Evolutionary conservation across 2,329 filamentous ascomycete species (phyloP).

Genomic region (Claviceps sorghi): DNA sequence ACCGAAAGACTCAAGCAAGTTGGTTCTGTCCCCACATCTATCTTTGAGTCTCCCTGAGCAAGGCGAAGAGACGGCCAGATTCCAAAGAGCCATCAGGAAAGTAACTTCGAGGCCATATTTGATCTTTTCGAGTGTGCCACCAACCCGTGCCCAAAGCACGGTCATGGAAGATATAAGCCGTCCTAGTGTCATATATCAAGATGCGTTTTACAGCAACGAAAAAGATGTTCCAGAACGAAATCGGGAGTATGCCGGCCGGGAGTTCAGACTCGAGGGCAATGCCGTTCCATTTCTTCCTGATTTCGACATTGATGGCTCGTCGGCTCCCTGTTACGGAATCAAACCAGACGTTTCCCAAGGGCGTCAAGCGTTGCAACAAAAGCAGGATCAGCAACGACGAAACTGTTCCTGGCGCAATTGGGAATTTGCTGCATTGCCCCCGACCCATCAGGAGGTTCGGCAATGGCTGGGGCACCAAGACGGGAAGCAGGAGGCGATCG

Average conservation of each 20-base stretch:
- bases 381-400: slow-evolving; percentile 31
- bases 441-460: slow-evolving; percentile 53
- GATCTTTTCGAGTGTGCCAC: slow-evolving; percentile 16
- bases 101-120: slow-evolving; percentile 5
- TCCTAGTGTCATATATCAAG: slow-evolving; percentile 64
- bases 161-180: slow-evolving; percentile 18
- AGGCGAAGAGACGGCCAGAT: slow-evolving; percentile 1
- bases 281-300: slow-evolving; percentile 65
- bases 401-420: slow-evolving; percentile 48
- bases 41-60: slow-evolving; percentile 1
- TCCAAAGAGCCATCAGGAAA: slow-evolving; percentile 1
- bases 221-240: slow-evolving; percentile 63
- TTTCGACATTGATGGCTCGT: slow-evolving; percentile 52
- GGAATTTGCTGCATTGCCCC: slow-evolving; percentile 61
- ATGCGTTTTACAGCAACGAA: slow-evolving; percentile 74
- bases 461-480: slow-evolving; percentile 44
- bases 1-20: background rate
- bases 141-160: slow-evolving; percentile 9
- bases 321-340: slow-evolving; percentile 39
- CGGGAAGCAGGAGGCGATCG: slow-evolving; percentile 9
- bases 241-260: slow-evolving; percentile 75
- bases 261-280: slow-evolving; percentile 64
- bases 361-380: slow-evolving; percentile 32
- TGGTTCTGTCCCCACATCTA: background rate
- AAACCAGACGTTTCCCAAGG: slow-evolving; percentile 33